These are phyloP conservation scores for Stachybotrys chlorohalonatus DNA, from an alignment of 2,329 filamentous ascomycete genomes.

Conservation along the genomic window DNA sequence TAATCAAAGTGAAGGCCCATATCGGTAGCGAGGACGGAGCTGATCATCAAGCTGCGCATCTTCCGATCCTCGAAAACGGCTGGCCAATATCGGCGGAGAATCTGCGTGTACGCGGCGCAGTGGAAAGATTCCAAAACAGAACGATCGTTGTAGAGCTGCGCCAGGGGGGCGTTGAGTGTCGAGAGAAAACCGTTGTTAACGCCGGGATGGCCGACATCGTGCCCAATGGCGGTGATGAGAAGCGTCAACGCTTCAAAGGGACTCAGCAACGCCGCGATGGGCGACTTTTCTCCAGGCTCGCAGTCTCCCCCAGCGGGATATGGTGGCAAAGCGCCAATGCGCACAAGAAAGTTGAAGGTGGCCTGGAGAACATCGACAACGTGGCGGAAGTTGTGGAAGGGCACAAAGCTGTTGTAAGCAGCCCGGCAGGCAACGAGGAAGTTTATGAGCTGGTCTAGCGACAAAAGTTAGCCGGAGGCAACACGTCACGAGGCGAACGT, in stretches of 20 bases:
- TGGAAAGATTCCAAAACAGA: slow-evolving; percentile 97
- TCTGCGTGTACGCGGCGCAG: slow-evolving; percentile 93
- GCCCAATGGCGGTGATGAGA: slow-evolving; percentile 90
- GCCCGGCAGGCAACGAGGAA: slow-evolving; percentile 83
- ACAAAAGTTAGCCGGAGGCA: not conserved
- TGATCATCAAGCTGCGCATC: slow-evolving; percentile 88
- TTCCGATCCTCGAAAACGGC: slow-evolving; percentile 66
- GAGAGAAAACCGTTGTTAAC: slow-evolving; percentile 97
- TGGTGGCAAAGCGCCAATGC: slow-evolving; percentile 64
- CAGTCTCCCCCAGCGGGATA: slow-evolving; percentile 39
- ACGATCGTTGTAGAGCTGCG: slow-evolving; percentile 92
- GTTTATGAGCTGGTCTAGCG: slow-evolving; percentile 65
- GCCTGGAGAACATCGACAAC: slow-evolving; percentile 94
- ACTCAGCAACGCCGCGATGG: slow-evolving; percentile 65
- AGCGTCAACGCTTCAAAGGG: slow-evolving; percentile 86
- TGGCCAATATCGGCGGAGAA: slow-evolving; percentile 87
- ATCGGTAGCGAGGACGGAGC: slow-evolving; percentile 92
- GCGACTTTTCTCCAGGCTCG: slow-evolving; percentile 37
- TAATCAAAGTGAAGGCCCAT: slow-evolving; percentile 98
- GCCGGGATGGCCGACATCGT: slow-evolving; percentile 94
- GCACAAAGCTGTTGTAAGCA: slow-evolving; percentile 94
- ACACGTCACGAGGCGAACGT: not conserved
- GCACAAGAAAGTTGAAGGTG: slow-evolving; percentile 79
- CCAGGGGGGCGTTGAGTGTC: slow-evolving; percentile 82
- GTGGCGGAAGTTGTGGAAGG: slow-evolving; percentile 97